Evolutionary conservation across 495 filamentous ascomycete genomes (phyloP), one percentile per base, ranked within the genome.

Genomic region (Xylaria venustula): DNA sequence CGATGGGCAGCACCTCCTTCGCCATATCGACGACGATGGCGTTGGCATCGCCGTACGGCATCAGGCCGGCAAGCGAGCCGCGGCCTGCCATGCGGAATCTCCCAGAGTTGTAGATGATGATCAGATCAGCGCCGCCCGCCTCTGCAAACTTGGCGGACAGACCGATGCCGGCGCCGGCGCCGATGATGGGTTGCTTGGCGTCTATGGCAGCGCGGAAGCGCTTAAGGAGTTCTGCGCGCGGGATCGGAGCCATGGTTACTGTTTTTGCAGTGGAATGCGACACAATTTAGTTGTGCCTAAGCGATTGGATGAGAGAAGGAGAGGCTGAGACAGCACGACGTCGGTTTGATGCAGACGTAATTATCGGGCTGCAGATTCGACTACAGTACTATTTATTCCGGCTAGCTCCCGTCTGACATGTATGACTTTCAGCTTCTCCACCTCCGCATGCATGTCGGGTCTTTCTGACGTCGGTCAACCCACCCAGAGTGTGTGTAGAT

Each of bases 41-140:
- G 69, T 90, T 90, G 3, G 87, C 87, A 67, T 90, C 85, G 7
- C 85, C 83, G 73, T 88, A 91, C 1, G 87, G 87, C 81, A 91
- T 85, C 50, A 91, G 69, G 0, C 87, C 88, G 0, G 87, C 87
- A n/a, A 89, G 74, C 6, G 86, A 88, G 1, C 87, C 87, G 20
- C 83, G 75, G 1, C 87, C 87, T 2, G 87, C 87, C 88, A 91
- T 90, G 32, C 87, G 86, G 73, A 87, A 91, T 23, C 87, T 82
- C 1, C 87, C 88, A 36, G 81, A 85, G 73, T 90, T 90, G 77
- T 90, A 90, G 72, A 90, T 77, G 57, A 90, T 82, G 56, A 90
- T 87, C 25, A 89, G 78, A 62, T 90, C 86, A 49, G 76, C 82
- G 58, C 87, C 86, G 61, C 86, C 87, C 32, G 80, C 77, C 68